phyloP scores from a whole-genome alignment of 1,284 basidiomycete species.

The Malassezia equina region DNA sequence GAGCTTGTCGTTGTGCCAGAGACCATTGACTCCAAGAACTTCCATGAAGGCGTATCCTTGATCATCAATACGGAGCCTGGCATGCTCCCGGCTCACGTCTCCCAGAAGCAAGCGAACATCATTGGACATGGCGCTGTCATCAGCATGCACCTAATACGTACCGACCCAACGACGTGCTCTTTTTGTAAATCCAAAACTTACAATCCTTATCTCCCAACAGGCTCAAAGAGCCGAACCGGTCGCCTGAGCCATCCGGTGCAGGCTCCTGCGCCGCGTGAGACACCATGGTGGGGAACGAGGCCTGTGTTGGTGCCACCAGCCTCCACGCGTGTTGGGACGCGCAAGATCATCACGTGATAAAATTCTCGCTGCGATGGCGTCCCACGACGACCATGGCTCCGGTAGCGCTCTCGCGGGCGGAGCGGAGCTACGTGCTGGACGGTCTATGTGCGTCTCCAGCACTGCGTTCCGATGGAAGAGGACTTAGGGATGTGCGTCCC shows the following conservation, averaged over 20 bases:
- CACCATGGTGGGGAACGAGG: background rate
- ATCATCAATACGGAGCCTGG: background rate
- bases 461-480: slow-evolving; percentile 29
- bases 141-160: background rate
- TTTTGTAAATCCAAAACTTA: slow-evolving; percentile 3
- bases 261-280: background rate
- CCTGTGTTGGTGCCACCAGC: background rate
- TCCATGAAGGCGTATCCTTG: background rate
- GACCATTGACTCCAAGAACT: slow-evolving; percentile 8
- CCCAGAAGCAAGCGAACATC: slow-evolving; percentile 16
- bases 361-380: background rate
- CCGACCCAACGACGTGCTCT: slow-evolving; percentile 4
- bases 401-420: slow-evolving; percentile 32
- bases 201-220: background rate
- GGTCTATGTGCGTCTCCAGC: slow-evolving; percentile 29
- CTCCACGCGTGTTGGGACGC: slow-evolving; percentile 8
- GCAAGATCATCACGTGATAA: slow-evolving; percentile 9
- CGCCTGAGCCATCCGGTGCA: background rate
- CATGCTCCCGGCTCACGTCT: slow-evolving; percentile 16
- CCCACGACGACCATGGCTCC: slow-evolving; percentile 20
- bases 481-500: slow-evolving; percentile 27
- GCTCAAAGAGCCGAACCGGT: background rate
- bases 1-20: slow-evolving; percentile 4
- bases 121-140: slow-evolving; percentile 4
- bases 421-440: slow-evolving; percentile 32